Conservation (phyloP, 129 eudicot species). For the Chrysanthemum makinoi region DNA sequence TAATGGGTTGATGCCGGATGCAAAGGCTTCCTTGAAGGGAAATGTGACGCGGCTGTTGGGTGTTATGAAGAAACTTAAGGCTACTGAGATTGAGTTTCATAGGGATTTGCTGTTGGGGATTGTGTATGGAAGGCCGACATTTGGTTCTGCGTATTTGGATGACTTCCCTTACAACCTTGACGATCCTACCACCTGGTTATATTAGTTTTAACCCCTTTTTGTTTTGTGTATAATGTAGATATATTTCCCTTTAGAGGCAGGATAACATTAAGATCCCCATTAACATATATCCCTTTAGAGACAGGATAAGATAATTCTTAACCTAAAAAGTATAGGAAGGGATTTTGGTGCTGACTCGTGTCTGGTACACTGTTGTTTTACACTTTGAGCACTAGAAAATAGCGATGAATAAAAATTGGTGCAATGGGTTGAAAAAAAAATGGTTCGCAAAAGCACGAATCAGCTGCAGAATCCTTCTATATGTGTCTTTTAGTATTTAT, state of each 20-base stretch:
- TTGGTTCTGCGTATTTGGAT: conserved; percentile 81
- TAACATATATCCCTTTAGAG: too few species aligned
- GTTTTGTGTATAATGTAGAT: conserved; percentile 2
- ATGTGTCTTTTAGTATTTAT: not conserved
- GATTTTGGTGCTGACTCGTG: too few species aligned
- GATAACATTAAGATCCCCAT: too few species aligned
- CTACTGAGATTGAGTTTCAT: conserved; percentile 69
- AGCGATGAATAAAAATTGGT: too few species aligned
- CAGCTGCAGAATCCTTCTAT: too few species aligned
- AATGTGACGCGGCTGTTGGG: conserved; percentile 66
- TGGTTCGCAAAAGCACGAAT: too few species aligned
- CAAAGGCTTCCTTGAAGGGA: conserved; percentile 73
- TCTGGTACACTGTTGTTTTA: too few species aligned
- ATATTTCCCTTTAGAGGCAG: too few species aligned
- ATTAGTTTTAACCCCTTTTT: conserved; percentile 21
- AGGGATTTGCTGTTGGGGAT: conserved; percentile 65
- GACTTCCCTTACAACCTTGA: conserved; percentile 87
- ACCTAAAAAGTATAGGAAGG: too few species aligned
- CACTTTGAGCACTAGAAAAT: too few species aligned
- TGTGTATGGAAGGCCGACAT: conserved; percentile 66
- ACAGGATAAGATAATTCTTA: too few species aligned
- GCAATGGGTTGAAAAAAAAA: too few species aligned
- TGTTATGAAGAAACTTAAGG: conserved; percentile 92
- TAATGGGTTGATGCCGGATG: conserved; percentile 96
- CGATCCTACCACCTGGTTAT: conserved; percentile 86